Conservation (phyloP, 2,329 filamentous ascomycete species). For the Trichoderma brevicompactum region DNA sequence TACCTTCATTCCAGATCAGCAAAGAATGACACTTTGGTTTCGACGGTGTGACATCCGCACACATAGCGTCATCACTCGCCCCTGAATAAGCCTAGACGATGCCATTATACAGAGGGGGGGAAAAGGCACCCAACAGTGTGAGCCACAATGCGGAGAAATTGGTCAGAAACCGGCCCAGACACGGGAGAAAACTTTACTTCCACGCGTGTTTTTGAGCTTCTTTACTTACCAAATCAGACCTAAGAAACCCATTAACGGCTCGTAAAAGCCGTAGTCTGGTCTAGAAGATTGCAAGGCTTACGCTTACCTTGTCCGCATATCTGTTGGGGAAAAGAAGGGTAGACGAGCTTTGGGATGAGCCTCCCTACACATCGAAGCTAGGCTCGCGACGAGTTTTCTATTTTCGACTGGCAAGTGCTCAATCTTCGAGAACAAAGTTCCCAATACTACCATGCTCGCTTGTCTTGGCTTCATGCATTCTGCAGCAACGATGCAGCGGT, state of each 20-base stretch:
- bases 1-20: conserved; percentile 5
- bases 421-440: neutral
- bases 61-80: neutral
- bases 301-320: neutral
- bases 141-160: neutral
- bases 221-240: too few relatives aligned
- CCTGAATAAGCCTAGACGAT: conserved; percentile 8
- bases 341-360: neutral
- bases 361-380: neutral
- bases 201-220: too few relatives aligned
- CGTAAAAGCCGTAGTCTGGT: too few relatives aligned
- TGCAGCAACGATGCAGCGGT: neutral
- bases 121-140: neutral
- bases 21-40: conserved; percentile 8
- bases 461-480: conserved; percentile 6
- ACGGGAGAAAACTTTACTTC: neutral
- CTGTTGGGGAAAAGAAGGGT: neutral
- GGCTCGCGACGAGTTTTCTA: neutral
- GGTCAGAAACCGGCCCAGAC: neutral
- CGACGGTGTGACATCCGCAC: conserved; percentile 1
- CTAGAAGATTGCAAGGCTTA: neutral
- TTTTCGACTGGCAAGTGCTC: neutral
- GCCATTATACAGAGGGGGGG: neutral
- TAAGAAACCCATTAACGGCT: too few relatives aligned
- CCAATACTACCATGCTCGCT: neutral